Conservation (phyloP, 2,329 filamentous ascomycete species). For the Pseudogymnoascus sp. region DNA sequence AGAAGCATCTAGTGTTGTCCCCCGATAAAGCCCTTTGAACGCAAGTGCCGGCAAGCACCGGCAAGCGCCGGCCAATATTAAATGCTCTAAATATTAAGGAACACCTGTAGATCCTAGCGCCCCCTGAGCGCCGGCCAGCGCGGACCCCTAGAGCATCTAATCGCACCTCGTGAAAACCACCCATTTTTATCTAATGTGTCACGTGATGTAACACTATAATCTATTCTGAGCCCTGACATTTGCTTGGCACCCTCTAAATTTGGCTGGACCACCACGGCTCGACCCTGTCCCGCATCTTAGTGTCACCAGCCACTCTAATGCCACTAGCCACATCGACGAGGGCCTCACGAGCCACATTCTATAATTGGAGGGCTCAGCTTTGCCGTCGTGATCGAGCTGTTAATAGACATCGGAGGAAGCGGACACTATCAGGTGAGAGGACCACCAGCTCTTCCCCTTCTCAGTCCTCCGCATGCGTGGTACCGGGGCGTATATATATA, state of each 20-base stretch:
- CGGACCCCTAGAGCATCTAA: background rate
- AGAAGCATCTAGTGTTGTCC: no score
- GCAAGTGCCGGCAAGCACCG: no score
- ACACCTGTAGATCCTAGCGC: no score
- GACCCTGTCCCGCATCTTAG: constrained; percentile 3
- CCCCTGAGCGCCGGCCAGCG: background rate
- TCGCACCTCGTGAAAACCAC: background rate
- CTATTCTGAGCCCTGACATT: background rate
- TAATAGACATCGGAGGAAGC: background rate
- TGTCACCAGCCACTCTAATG: background rate
- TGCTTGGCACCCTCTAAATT: background rate
- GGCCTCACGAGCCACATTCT: constrained; percentile 4
- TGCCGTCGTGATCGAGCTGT: background rate
- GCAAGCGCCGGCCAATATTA: background rate
- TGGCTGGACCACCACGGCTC: background rate
- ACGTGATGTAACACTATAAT: background rate
- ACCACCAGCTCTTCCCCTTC: constrained; percentile 4
- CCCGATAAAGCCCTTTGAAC: no score
- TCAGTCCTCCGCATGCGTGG: background rate
- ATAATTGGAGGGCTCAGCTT: constrained; percentile 1
- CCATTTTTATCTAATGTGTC: background rate
- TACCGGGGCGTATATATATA: background rate
- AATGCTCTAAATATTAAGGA: no score
- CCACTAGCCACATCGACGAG: background rate
- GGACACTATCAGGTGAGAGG: background rate